Evolutionary conservation across 768 basidiomycete genomes (phyloP).

Genomic region (Russula emetica): DNA sequence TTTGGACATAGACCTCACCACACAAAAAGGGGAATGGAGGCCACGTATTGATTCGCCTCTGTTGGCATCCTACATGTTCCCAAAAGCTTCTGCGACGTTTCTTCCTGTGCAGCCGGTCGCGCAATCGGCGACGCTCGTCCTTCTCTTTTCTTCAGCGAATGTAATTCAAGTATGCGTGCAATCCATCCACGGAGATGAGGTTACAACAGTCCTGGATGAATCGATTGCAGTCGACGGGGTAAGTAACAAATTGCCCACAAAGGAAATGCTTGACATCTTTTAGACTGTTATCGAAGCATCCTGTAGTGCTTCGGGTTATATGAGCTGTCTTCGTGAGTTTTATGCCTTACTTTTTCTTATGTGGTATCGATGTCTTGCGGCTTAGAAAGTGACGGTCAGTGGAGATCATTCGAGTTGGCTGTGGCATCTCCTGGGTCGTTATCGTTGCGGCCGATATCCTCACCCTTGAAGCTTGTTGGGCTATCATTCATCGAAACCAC

Average conservation of each 20-base stretch:
- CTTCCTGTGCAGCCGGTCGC: conserved; percentile 23
- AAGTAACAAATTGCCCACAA: not conserved
- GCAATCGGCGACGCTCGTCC: conserved; percentile 21
- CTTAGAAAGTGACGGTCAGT: conserved; percentile 44
- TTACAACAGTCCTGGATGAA: conserved; percentile 10
- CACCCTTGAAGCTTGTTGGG: conserved; percentile 16
- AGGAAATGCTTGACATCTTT: not conserved
- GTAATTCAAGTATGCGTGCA: conserved; percentile 29
- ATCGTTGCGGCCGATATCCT: not conserved
- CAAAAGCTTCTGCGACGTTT: conserved; percentile 33
- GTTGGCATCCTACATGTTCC: conserved; percentile 35
- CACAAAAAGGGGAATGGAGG: conserved; percentile 28
- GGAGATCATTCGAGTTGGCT: conserved; percentile 38
- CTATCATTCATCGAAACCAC: conserved; percentile 21
- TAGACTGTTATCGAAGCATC: conserved; percentile 34
- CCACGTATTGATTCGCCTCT: conserved; percentile 33
- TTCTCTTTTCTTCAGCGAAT: conserved; percentile 22
- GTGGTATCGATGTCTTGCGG: not conserved
- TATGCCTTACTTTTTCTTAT: not conserved
- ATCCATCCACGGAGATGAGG: conserved; percentile 1
- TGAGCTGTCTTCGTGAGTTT: conserved; percentile 34
- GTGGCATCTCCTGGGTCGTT: not conserved
- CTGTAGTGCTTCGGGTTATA: conserved; percentile 33
- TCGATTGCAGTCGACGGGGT: conserved; percentile 13
- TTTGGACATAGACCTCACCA: conserved; percentile 32